Evolutionary conservation across 768 basidiomycete species (phyloP).

Genomic region (Phaeotremella fagi): DNA sequence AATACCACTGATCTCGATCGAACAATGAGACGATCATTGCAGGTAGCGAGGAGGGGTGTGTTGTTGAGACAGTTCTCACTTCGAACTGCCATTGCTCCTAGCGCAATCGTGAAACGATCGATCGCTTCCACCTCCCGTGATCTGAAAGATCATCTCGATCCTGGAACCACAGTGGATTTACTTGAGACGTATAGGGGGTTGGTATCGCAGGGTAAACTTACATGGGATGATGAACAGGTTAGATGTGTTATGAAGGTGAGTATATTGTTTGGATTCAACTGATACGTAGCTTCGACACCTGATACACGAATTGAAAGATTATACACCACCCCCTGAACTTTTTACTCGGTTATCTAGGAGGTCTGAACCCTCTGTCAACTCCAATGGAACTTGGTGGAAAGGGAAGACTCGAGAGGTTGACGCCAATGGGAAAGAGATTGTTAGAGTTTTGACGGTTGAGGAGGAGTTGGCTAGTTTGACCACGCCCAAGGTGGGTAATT

Average conservation of each 20-base stretch:
- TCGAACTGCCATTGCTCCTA: too few species aligned
- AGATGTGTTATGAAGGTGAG: constrained; percentile 56
- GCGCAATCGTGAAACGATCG: too few species aligned
- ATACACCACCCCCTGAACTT: constrained; percentile 54
- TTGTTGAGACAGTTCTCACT: too few species aligned
- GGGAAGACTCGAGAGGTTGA: constrained; percentile 18
- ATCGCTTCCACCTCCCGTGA: too few species aligned
- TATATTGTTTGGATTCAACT: not conserved
- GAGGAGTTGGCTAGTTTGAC: constrained; percentile 56
- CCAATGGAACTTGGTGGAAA: constrained; percentile 27
- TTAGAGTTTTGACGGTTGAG: constrained; percentile 53
- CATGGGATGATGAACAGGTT: constrained; percentile 58
- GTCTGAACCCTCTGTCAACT: constrained; percentile 1
- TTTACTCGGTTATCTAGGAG: constrained; percentile 44
- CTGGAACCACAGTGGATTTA: constrained; percentile 49
- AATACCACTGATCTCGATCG: too few species aligned
- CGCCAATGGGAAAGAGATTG: constrained; percentile 42
- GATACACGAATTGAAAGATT: constrained; percentile 53
- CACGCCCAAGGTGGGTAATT: constrained; percentile 54
- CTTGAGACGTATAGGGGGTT: constrained; percentile 55
- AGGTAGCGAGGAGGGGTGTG: too few species aligned
- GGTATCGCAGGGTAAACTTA: constrained; percentile 53
- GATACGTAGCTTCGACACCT: constrained; percentile 54
- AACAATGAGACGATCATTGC: too few species aligned
- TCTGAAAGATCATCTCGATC: too few species aligned